These are phyloP conservation scores for Leccinum arenicola DNA, from an alignment of 768 basidiomycete genomes.

Conservation along the genomic window DNA sequence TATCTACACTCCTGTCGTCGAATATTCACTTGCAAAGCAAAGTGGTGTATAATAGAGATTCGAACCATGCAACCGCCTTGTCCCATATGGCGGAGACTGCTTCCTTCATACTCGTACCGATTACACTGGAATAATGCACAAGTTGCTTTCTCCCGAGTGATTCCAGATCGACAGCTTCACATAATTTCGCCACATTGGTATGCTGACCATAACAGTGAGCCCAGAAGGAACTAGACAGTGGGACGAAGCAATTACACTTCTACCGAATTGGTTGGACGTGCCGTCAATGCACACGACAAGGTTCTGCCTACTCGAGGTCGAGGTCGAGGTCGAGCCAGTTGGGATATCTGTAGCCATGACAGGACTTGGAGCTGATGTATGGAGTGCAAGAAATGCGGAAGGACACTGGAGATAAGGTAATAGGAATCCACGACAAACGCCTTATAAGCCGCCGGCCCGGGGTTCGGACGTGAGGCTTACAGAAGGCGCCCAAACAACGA, in stretches of 20 bases:
- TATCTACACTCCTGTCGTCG: neutral
- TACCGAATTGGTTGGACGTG: neutral
- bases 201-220: neutral
- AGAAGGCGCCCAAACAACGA: no score
- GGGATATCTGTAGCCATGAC: no score
- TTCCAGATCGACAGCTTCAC: conserved; percentile 6
- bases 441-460: no score
- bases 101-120: conserved; percentile 26
- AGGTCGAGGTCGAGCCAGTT: no score
- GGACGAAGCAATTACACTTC: neutral
- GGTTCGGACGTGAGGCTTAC: no score
- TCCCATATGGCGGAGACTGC: conserved; percentile 15
- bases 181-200: neutral
- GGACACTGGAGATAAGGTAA: no score
- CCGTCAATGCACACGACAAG: neutral
- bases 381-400: no score
- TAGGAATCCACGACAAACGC: no score
- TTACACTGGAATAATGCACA: conserved; percentile 35
- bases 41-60: neutral
- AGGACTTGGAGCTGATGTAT: no score
- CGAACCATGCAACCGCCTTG: neutral
- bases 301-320: no score
- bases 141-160: conserved; percentile 17
- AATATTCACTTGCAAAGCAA: neutral
- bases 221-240: neutral